Evolutionary conservation across 2,329 filamentous ascomycete genomes (phyloP).

Genomic region (Beauveria sp.): DNA sequence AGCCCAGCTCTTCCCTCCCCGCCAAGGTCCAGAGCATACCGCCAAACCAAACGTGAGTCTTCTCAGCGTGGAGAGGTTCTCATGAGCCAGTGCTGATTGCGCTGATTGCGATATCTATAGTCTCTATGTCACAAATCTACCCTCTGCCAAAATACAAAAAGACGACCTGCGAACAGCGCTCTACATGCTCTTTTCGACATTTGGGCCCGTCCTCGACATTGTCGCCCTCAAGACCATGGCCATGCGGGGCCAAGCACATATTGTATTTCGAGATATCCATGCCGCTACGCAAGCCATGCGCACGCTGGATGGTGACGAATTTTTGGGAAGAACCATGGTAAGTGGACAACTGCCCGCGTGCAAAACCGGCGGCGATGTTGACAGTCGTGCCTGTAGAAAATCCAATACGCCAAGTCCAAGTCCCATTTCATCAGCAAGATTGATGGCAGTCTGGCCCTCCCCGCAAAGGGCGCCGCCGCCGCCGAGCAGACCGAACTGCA

Average conservation of each 20-base stretch:
- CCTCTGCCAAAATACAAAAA: slow-evolving; percentile 83
- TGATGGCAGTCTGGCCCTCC: slow-evolving; percentile 78
- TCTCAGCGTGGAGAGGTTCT: background rate
- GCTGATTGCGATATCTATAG: slow-evolving; percentile 33
- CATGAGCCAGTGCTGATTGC: slow-evolving; percentile 6
- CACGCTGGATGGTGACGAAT: slow-evolving; percentile 74
- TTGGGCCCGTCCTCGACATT: slow-evolving; percentile 86
- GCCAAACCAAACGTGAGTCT: slow-evolving; percentile 68
- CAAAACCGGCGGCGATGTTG: background rate
- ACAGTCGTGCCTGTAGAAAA: slow-evolving; percentile 52
- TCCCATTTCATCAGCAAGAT: slow-evolving; percentile 85
- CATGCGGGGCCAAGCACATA: slow-evolving; percentile 93
- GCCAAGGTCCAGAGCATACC: slow-evolving; percentile 48
- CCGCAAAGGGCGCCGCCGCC: slow-evolving; percentile 43
- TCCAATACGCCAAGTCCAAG: slow-evolving; percentile 83
- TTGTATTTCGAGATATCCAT: slow-evolving; percentile 83
- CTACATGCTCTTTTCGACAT: slow-evolving; percentile 90
- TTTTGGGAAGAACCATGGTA: slow-evolving; percentile 81
- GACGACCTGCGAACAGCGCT: slow-evolving; percentile 76
- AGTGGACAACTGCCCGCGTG: slow-evolving; percentile 22
- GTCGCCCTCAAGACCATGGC: slow-evolving; percentile 81
- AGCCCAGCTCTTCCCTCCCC: slow-evolving; percentile 34
- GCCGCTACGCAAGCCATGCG: slow-evolving; percentile 93
- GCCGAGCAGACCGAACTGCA: slow-evolving; percentile 66
- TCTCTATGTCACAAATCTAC: slow-evolving; percentile 81